A percentile compares a stretch with the other conserved stretches of the same genome.
Evolutionary conservation across 2,329 filamentous ascomycete genomes (phyloP).

Genomic region (Exophiala mesophila): DNA sequence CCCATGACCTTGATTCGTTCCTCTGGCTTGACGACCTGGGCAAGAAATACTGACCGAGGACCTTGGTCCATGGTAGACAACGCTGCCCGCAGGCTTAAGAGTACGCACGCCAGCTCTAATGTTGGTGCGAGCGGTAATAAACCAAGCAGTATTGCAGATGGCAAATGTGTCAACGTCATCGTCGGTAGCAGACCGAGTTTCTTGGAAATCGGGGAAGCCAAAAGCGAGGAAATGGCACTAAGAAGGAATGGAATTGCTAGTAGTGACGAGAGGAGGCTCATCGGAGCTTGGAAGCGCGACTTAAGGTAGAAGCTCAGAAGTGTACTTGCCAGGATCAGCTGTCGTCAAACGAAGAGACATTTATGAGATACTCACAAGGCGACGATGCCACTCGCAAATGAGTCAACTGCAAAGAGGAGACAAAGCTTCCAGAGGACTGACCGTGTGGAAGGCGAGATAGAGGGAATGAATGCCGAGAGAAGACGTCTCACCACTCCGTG

Average conservation of each 20-base stretch:
- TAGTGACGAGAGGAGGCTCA: neutral
- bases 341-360: constrained; percentile 45
- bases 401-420: constrained; percentile 62
- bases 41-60: constrained; percentile 60
- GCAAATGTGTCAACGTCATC: constrained; percentile 59
- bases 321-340: neutral
- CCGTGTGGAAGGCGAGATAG: constrained; percentile 36
- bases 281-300: neutral
- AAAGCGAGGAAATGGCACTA: constrained; percentile 41
- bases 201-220: constrained; percentile 60
- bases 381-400: constrained; percentile 65
- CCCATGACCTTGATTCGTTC: constrained; percentile 67
- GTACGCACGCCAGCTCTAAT: constrained; percentile 48
- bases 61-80: constrained; percentile 67
- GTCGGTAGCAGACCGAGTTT: constrained; percentile 59
- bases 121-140: constrained; percentile 54
- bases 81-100: constrained; percentile 56
- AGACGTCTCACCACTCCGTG: constrained; percentile 20
- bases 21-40: constrained; percentile 58
- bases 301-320: constrained; percentile 2
- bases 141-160: constrained; percentile 56
- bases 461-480: neutral
- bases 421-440: constrained; percentile 57
- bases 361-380: constrained; percentile 49
- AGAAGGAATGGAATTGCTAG: constrained; percentile 52